Conservation (phyloP, 2,329 filamentous ascomycete species). For the Fusarium pininemorale region DNA sequence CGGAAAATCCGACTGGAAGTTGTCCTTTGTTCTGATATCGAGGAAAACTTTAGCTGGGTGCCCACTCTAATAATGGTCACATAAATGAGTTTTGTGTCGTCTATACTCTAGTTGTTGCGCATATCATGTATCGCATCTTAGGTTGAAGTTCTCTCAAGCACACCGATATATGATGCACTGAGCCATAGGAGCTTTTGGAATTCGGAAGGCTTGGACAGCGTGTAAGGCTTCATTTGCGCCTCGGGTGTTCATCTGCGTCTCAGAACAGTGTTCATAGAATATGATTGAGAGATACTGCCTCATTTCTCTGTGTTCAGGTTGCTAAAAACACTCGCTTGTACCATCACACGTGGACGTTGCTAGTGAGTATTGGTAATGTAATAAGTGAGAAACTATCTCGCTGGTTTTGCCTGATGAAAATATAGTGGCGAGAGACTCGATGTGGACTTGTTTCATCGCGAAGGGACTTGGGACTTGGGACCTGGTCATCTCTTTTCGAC, state of each 20-base stretch:
- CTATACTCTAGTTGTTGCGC: neutral
- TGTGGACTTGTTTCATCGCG: neutral
- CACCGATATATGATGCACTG: neutral
- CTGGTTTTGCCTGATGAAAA: neutral
- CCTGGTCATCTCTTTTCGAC: neutral
- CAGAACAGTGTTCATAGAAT: neutral
- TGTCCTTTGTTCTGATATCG: neutral
- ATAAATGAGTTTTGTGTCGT: neutral
- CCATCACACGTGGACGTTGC: neutral
- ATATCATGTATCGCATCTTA: neutral
- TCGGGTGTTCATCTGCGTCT: neutral
- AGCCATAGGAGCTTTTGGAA: neutral
- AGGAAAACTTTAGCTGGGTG: neutral
- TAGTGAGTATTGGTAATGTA: neutral
- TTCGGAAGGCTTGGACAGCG: neutral
- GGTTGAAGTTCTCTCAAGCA: neutral
- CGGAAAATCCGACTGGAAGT: constrained; percentile 6
- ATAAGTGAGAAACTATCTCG: neutral
- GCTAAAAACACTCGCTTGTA: neutral
- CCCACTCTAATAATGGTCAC: neutral
- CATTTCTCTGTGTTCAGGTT: neutral
- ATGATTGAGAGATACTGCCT: neutral
- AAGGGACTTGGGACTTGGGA: neutral
- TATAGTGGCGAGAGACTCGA: neutral
- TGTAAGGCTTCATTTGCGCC: no score